Evolutionary conservation across 495 filamentous ascomycete species (phyloP), one percentile per base, ranked within the genome.

Genomic region (Copromyces sp.): DNA sequence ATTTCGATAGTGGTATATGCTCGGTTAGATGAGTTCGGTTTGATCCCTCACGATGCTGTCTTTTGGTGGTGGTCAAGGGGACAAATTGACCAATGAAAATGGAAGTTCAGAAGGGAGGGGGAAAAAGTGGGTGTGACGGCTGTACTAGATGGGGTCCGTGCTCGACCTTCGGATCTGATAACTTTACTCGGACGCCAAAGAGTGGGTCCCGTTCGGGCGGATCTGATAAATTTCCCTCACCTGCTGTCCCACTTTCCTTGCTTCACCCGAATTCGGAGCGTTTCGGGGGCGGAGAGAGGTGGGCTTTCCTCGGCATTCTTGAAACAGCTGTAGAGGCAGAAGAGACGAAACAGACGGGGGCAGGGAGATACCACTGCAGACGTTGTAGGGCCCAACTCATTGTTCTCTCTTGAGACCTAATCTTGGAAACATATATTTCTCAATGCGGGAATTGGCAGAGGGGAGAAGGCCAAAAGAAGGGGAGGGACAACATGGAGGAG

Each of bases 151-250:
- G 74, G 74, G 74, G 72, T 72, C 42, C 73, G 9, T 47, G 44
- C 17, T 47, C 11, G 12, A 59, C 47, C 47, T 29, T 77, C 83
- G 83, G 84, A 85, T 85, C 84, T 77, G 84, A 85, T 85, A 85
- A 85, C 82, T 82, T 82, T 84, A 81, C 76, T 78, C 73, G 78
- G 78, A 79, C 78, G 74, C 72, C 71, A 70, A 61, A 59, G 70
- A 72, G 74, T 35, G 29, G 53, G 29, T 32, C 24, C 24, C 1
- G 24, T 24, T 1, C 14, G 14, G 29, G 29, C 77, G 80, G 80
- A 83, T 83, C 81, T 80, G 81, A 82, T 82, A 82, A 82, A 75
- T 79, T 76, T 72, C 53, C 69, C 35, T 11, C 39, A 24, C 40
- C 32, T 35, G 45, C n/a, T 73, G 20, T 71, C 72, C 70, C 29